Percentiles rank a stretch among this genome's conserved stretches.
Evolutionary conservation across 805 yeast genomes (phyloP).

Genomic region (Groenewaldozyma tartarivorans): DNA sequence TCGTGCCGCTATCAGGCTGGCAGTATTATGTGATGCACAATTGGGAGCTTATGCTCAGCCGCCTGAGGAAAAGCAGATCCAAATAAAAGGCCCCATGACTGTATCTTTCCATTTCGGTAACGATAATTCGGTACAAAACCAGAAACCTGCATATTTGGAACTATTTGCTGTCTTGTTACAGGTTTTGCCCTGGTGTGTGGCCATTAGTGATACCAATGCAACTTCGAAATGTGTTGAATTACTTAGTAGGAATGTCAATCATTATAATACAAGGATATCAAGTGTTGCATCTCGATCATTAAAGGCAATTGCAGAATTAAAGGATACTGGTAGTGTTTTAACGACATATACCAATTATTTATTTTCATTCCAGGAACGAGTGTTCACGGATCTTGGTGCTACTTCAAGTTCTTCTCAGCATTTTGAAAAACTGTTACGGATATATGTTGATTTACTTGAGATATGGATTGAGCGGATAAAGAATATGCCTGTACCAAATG

Average conservation of each 20-base stretch:
- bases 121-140: slow-evolving; percentile 20
- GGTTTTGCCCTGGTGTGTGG: slow-evolving; percentile 67
- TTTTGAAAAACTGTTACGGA: slow-evolving; percentile 46
- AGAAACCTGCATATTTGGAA: slow-evolving; percentile 38
- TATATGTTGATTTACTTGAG: slow-evolving; percentile 70
- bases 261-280: slow-evolving; percentile 52
- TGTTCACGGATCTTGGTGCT: slow-evolving; percentile 44
- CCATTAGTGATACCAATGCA: slow-evolving; percentile 22
- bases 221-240: slow-evolving; percentile 47
- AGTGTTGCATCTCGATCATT: slow-evolving; percentile 55
- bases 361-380: slow-evolving; percentile 60
- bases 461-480: slow-evolving; percentile 52
- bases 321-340: slow-evolving; percentile 60
- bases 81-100: slow-evolving; percentile 29
- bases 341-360: slow-evolving; percentile 72
- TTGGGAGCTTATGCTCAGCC: slow-evolving; percentile 40
- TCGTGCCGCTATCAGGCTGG: slow-evolving; percentile 42
- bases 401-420: slow-evolving; percentile 34
- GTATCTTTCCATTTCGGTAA: slow-evolving; percentile 30
- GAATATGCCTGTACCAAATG: not conserved
- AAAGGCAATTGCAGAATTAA: slow-evolving; percentile 54
- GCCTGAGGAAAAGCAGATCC: slow-evolving; percentile 25
- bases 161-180: slow-evolving; percentile 63
- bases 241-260: slow-evolving; percentile 67
- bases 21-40: slow-evolving; percentile 51